Percentiles rank a stretch among this genome's conserved stretches.
phyloP scores from a whole-genome alignment of 192 early-diverging fungal species.

The Mortierella alpina region DNA sequence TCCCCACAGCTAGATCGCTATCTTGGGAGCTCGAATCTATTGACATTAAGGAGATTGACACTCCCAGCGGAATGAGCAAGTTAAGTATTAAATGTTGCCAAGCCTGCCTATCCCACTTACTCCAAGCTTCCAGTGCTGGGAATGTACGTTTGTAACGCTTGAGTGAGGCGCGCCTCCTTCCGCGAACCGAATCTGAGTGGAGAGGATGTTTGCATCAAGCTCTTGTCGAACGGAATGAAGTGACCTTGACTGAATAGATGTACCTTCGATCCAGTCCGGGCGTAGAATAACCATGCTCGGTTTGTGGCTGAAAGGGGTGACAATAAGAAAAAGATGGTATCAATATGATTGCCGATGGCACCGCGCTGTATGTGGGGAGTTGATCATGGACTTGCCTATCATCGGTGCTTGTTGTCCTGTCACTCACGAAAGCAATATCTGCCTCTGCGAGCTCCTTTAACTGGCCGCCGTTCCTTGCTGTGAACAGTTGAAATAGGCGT shows the following conservation, averaged over 20 bases:
- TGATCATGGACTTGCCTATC: not conserved
- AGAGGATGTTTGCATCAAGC: not conserved
- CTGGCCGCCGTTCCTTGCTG: constrained; percentile 27
- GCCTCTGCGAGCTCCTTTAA: constrained; percentile 10
- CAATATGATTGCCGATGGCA: too few species aligned
- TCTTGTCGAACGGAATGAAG: too few species aligned
- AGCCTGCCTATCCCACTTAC: constrained; percentile 5
- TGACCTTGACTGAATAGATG: not conserved
- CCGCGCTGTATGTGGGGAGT: too few species aligned
- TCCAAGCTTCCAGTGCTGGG: constrained; percentile 12
- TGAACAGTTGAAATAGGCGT: not conserved
- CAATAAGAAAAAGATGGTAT: not conserved
- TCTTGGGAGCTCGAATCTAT: constrained; percentile 8
- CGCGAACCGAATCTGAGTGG: constrained; percentile 16
- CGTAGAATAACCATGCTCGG: constrained; percentile 37
- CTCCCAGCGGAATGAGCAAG: too few species aligned
- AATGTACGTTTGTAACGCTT: constrained; percentile 26
- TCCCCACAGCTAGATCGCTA: constrained; percentile 12
- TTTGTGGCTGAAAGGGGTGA: not conserved
- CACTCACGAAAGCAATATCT: constrained; percentile 43
- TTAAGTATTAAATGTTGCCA: not conserved
- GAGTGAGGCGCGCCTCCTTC: constrained; percentile 19
- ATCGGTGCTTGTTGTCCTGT: not conserved
- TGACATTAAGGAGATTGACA: too few species aligned
- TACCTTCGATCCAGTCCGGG: constrained; percentile 50